These are phyloP conservation scores for Kodamaea ohmeri DNA, from an alignment of 1,139 yeast genomes.

Conservation along the genomic window DNA sequence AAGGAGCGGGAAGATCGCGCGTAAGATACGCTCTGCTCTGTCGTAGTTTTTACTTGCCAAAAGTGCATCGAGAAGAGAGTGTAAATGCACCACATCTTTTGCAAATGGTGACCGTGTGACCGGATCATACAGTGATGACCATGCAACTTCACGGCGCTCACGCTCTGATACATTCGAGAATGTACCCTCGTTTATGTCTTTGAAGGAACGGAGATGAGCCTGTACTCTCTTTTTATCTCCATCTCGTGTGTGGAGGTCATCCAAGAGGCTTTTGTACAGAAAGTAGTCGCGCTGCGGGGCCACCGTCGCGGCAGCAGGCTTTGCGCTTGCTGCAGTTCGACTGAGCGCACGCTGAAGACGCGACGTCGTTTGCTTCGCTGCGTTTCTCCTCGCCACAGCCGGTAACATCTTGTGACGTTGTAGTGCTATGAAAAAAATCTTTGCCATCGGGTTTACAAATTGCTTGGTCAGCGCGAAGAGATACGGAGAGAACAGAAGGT, in stretches of 20 bases:
- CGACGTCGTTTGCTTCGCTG: constrained; percentile 1
- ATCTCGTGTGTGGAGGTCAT: constrained; percentile 13
- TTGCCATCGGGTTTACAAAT: not conserved
- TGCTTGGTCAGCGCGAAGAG: not conserved
- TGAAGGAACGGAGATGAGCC: constrained; percentile 23
- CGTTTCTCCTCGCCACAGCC: constrained; percentile 10
- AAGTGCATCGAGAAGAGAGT: constrained; percentile 80
- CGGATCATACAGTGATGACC: constrained; percentile 44
- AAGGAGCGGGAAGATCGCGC: constrained; percentile 51
- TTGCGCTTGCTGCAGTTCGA: constrained; percentile 1
- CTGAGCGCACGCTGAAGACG: constrained; percentile 2
- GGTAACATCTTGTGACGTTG: constrained; percentile 1
- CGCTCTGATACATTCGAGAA: constrained; percentile 18
- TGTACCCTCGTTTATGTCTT: constrained; percentile 20
- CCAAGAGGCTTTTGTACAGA: constrained; percentile 16
- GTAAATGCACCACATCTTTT: constrained; percentile 62
- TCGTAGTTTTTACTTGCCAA: constrained; percentile 63
- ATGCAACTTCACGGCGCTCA: constrained; percentile 24
- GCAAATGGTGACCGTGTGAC: constrained; percentile 48
- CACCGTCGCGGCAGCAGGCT: not conserved
- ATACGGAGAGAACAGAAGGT: not conserved
- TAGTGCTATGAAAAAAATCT: not conserved
- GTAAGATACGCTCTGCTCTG: constrained; percentile 68
- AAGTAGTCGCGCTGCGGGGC: not conserved
- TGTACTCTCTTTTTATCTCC: constrained; percentile 5